Percentiles rank a stretch among this genome's conserved stretches.
Evolutionary conservation across 257 asterid species (phyloP).

Genomic region (Cinchona pubescens): DNA sequence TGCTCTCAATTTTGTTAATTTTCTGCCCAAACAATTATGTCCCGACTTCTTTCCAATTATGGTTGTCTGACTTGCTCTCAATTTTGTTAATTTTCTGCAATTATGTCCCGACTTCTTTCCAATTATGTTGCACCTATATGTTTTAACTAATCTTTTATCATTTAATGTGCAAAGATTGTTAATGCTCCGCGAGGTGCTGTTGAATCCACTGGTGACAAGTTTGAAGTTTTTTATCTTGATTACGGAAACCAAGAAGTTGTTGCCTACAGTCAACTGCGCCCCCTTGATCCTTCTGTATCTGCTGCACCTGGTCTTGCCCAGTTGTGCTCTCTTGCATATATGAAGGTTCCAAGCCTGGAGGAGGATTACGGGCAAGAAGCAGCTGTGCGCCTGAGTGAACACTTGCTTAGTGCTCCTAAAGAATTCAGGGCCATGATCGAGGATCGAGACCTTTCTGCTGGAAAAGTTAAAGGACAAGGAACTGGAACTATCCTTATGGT

Average conservation of each 20-base stretch:
- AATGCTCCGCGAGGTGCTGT: conserved; percentile 75
- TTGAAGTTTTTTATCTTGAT: conserved; percentile 90
- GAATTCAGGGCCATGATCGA: conserved; percentile 74
- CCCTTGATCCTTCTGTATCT: conserved; percentile 68
- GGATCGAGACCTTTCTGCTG: conserved; percentile 78
- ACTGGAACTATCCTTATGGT: conserved; percentile 78
- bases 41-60: no score
- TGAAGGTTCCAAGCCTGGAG: conserved; percentile 73
- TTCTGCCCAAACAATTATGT: no score
- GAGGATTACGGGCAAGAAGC: conserved; percentile 96
- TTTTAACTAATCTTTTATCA: neutral
- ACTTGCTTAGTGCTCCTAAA: conserved; percentile 50
- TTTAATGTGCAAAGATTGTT: conserved; percentile 53
- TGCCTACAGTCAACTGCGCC: conserved; percentile 72
- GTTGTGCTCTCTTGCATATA: conserved; percentile 74
- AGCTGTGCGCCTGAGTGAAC: conserved; percentile 63
- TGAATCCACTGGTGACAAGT: conserved; percentile 62
- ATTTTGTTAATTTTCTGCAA: neutral
- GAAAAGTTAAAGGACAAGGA: conserved; percentile 97
- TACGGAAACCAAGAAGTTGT: conserved; percentile 90
- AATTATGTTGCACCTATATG: neutral
- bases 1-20: neutral
- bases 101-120: neutral
- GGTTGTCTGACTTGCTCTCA: neutral
- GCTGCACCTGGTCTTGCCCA: conserved; percentile 86